Evolutionary conservation across 345 rosid genomes (phyloP).

Genomic region (Eutrema heterophyllum): DNA sequence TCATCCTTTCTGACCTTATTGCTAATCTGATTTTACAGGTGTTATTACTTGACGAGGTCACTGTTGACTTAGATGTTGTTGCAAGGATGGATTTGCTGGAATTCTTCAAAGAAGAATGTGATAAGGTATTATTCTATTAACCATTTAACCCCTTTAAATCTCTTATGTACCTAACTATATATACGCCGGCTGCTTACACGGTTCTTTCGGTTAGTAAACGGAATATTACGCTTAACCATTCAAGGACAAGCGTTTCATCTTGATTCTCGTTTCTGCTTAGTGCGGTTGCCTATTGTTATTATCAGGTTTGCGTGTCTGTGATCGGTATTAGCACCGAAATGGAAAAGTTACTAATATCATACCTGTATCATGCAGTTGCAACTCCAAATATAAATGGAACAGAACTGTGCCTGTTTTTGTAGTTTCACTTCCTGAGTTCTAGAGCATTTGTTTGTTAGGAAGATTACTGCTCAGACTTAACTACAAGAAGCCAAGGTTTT

Average conservation of each 20-base stretch:
- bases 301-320: not conserved
- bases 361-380: not conserved
- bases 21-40: conserved; percentile 43
- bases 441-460: too few species aligned
- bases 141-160: not conserved
- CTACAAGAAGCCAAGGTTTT: not conserved
- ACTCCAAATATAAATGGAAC: not conserved
- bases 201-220: not conserved
- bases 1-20: not conserved
- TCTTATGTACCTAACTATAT: not conserved
- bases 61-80: conserved; percentile 96
- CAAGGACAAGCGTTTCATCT: not conserved
- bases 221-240: not conserved
- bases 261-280: not conserved
- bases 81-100: conserved; percentile 89
- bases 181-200: not conserved
- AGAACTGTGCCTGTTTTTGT: not conserved
- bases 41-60: conserved; percentile 86
- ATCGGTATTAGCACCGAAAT: not conserved
- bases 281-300: not conserved
- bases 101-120: conserved; percentile 87
- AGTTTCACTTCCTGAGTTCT: too few species aligned
- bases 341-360: not conserved
- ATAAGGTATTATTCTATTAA: conserved; percentile 42
- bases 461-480: not conserved